Conservation (phyloP, 192 early-diverging fungal species). For the Anaeromyces robustus region DNA sequence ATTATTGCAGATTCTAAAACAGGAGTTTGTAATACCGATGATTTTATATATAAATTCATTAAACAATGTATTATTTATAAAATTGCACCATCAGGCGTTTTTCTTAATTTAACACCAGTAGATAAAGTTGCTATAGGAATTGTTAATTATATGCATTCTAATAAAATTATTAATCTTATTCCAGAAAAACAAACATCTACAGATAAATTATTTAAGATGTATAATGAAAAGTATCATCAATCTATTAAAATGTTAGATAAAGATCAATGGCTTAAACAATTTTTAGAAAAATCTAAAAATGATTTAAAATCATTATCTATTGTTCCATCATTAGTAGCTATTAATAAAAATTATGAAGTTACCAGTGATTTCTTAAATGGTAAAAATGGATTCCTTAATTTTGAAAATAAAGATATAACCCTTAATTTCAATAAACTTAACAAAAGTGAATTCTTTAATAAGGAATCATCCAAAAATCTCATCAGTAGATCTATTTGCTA, state of each 20-base stretch:
- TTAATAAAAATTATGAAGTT: neutral
- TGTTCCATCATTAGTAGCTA: neutral
- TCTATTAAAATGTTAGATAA: neutral
- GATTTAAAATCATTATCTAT: neutral
- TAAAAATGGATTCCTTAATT: neutral
- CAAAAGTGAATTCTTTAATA: neutral
- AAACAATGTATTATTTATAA: neutral
- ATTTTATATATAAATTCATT: neutral
- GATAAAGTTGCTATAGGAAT: neutral
- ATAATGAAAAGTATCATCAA: neutral
- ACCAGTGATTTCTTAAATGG: neutral
- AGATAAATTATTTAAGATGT: neutral
- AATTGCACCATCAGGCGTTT: neutral
- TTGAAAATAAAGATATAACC: neutral
- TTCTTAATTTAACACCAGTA: neutral
- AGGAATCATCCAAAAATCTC: neutral
- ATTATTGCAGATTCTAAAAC: neutral
- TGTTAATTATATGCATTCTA: neutral
- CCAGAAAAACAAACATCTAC: neutral
- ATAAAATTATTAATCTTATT: neutral
- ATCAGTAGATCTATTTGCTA: neutral
- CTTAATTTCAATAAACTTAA: neutral
- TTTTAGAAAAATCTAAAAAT: neutral
- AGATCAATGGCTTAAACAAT: neutral
- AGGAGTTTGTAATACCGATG: neutral